Conservation (phyloP, 2,329 filamentous ascomycete genomes). For the Alternaria hordeiaustralica region DNA sequence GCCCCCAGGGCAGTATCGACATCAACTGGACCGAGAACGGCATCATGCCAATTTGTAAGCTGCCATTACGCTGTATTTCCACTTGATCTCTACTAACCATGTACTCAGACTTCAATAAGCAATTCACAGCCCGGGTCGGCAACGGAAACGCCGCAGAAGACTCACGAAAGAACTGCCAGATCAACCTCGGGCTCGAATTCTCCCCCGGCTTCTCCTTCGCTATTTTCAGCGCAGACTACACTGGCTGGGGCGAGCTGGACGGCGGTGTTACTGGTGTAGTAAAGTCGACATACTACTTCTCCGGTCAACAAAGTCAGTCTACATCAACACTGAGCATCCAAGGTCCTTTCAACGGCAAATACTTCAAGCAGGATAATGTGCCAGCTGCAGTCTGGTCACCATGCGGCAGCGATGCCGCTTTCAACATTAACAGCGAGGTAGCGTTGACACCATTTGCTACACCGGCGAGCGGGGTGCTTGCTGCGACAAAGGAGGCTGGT, state of each 20-base stretch:
- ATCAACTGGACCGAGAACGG: slow-evolving; percentile 38
- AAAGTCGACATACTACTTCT: slow-evolving; percentile 48
- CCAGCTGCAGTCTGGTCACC: slow-evolving; percentile 37
- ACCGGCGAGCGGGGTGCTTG: slow-evolving; percentile 32
- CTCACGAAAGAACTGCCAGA: slow-evolving; percentile 49
- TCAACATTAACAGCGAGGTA: slow-evolving; percentile 44
- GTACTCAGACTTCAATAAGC: slow-evolving; percentile 35
- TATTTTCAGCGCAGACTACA: slow-evolving; percentile 45
- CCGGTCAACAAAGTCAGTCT: slow-evolving; percentile 37
- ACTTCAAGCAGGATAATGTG: slow-evolving; percentile 54
- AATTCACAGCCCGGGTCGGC: slow-evolving; percentile 43
- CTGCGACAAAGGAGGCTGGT: slow-evolving; percentile 32
- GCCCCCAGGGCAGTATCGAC: slow-evolving; percentile 46
- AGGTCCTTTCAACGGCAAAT: slow-evolving; percentile 54
- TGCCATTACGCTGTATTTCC: neutral
- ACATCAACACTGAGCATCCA: slow-evolving; percentile 33
- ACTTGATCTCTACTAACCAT: neutral
- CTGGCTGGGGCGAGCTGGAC: slow-evolving; percentile 46
- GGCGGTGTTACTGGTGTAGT: slow-evolving; percentile 43
- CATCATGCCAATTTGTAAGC: slow-evolving; percentile 42
- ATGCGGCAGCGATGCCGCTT: slow-evolving; percentile 33
- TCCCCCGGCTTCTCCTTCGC: slow-evolving; percentile 47
- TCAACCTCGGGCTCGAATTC: slow-evolving; percentile 44
- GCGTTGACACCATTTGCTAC: slow-evolving; percentile 34
- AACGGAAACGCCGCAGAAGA: slow-evolving; percentile 27